Evolutionary conservation across 139 green algal genomes (phyloP).

Genomic region (Edaphochlamys debaryana): DNA sequence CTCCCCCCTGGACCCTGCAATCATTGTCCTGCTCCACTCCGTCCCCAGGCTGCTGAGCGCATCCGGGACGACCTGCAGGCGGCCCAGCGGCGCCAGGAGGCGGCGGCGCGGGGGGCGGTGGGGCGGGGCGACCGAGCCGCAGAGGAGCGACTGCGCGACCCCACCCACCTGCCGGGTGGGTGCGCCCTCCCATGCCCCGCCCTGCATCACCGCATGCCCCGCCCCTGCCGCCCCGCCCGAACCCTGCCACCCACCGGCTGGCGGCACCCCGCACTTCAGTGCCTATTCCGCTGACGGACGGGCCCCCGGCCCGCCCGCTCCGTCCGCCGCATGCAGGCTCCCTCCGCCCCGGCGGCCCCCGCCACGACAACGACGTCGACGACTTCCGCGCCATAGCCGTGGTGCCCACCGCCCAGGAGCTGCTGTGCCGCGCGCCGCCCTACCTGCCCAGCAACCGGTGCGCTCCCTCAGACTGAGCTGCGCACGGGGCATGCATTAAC

Average conservation of each 20-base stretch:
- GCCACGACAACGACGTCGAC: slow-evolving; percentile 71
- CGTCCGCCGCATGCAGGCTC: too few relatives aligned
- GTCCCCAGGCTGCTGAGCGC: not conserved
- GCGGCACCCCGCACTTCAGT: too few relatives aligned
- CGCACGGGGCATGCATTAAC: too few relatives aligned
- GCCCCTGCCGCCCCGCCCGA: too few relatives aligned
- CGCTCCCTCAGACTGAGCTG: too few relatives aligned
- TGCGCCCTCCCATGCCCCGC: too few relatives aligned
- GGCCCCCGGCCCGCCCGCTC: too few relatives aligned
- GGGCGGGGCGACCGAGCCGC: not conserved
- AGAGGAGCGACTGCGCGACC: not conserved
- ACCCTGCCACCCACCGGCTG: too few relatives aligned
- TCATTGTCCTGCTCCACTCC: too few relatives aligned
- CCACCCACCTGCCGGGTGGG: slow-evolving; percentile 28
- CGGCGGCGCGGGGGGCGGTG: not conserved
- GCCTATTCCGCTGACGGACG: too few relatives aligned
- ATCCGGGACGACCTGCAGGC: slow-evolving; percentile 19
- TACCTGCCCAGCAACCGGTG: slow-evolving; percentile 68
- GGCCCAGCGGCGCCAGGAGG: not conserved
- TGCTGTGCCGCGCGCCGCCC: slow-evolving; percentile 52
- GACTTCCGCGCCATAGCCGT: slow-evolving; percentile 49
- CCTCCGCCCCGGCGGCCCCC: slow-evolving; percentile 24
- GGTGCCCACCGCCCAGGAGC: slow-evolving; percentile 61
- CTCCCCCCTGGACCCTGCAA: too few relatives aligned
- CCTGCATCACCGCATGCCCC: too few relatives aligned